Percentiles rank a stretch among this genome's conserved stretches.
Conservation (phyloP, 805 yeast genomes). For the Millerozyma miso region DNA sequence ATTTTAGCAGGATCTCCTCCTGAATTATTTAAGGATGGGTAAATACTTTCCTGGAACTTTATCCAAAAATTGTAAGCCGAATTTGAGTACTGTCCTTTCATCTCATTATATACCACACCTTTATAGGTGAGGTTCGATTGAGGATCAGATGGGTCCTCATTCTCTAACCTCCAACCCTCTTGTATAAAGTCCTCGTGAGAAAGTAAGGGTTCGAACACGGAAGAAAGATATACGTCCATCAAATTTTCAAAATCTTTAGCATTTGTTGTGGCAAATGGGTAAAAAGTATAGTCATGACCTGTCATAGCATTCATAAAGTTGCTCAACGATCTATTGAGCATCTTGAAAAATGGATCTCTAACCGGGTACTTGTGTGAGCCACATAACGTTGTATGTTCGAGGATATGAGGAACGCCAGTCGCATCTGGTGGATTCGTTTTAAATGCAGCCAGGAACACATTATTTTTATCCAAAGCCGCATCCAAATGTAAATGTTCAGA, state of each 20-base stretch:
- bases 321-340: conserved; percentile 90
- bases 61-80: conserved; percentile 83
- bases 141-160: conserved; percentile 54
- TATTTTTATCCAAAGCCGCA: conserved; percentile 71
- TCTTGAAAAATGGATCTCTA: conserved; percentile 95
- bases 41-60: conserved; percentile 75
- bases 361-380: conserved; percentile 92
- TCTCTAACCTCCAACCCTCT: conserved; percentile 97
- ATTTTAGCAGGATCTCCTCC: conserved; percentile 92
- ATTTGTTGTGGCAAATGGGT: conserved; percentile 95
- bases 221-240: conserved; percentile 82
- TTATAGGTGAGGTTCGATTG: conserved; percentile 66
- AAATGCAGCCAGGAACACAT: conserved; percentile 85
- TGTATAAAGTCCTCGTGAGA: conserved; percentile 80
- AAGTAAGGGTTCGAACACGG: conserved; percentile 78
- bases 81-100: conserved; percentile 96
- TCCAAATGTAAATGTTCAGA: conserved; percentile 83
- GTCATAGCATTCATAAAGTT: conserved; percentile 99
- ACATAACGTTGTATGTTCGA: conserved; percentile 94
- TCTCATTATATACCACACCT: conserved; percentile 96
- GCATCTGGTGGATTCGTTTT: conserved; percentile 91
- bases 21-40: conserved; percentile 80
- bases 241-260: conserved; percentile 73
- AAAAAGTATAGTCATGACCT: conserved; percentile 92
- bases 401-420: conserved; percentile 95